Conservation (phyloP, 768 basidiomycete species). For the Amanita rubescens region DNA sequence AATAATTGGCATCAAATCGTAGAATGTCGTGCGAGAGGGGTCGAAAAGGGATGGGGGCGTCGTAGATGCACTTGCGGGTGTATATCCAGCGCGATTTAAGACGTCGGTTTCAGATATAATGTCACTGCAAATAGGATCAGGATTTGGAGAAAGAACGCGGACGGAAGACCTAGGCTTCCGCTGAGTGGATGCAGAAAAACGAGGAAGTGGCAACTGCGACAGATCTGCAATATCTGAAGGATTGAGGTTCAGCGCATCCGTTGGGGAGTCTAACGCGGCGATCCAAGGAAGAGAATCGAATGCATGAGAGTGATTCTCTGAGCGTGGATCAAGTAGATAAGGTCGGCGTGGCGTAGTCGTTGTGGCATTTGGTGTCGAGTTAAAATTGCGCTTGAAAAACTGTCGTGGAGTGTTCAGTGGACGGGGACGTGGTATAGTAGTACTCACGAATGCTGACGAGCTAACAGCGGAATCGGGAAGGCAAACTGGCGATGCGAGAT, state of each 20-base stretch:
- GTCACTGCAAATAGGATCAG: constrained; percentile 5
- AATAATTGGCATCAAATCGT: constrained; percentile 48
- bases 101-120: not conserved
- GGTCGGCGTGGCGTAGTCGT: too few relatives aligned
- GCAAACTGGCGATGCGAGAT: constrained; percentile 2
- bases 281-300: constrained; percentile 71
- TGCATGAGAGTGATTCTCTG: constrained; percentile 25
- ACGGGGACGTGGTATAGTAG: not conserved
- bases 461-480: not conserved
- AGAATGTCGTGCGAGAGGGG: constrained; percentile 44
- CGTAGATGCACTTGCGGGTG: constrained; percentile 9
- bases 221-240: constrained; percentile 57
- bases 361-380: not conserved
- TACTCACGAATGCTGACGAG: not conserved
- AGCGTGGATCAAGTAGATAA: too few relatives aligned
- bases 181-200: constrained; percentile 37
- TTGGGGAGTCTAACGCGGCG: constrained; percentile 42
- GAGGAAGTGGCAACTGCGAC: constrained; percentile 41
- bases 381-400: not conserved
- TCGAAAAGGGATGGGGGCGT: constrained; percentile 34
- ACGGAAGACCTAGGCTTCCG: constrained; percentile 43
- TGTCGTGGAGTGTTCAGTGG: not conserved
- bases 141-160: constrained; percentile 29
- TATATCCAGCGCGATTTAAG: not conserved
- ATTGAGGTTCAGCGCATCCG: constrained; percentile 28